A percentile compares a stretch with the other conserved stretches of the same genome.
Conservation (phyloP, 2,329 filamentous ascomycete species). For the Nemania bipapillata region DNA sequence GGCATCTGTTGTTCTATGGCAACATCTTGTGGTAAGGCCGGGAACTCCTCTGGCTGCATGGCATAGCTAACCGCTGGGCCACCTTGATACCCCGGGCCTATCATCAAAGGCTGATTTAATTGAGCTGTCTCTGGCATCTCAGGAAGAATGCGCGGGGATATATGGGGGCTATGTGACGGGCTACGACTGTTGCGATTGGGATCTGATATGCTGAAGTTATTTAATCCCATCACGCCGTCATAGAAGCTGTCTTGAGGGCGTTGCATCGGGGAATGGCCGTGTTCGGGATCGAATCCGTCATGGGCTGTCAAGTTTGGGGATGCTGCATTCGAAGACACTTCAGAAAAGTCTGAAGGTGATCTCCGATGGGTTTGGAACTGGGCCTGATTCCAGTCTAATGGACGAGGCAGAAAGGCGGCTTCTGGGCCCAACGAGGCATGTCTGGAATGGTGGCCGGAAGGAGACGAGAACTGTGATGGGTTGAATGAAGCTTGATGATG, state of each 20-base stretch:
- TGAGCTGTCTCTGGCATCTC: constrained; percentile 65
- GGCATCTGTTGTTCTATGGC: constrained; percentile 72
- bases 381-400: constrained; percentile 65
- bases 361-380: constrained; percentile 85
- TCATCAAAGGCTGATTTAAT: constrained; percentile 58
- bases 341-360: constrained; percentile 89
- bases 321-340: constrained; percentile 84
- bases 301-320: constrained; percentile 83
- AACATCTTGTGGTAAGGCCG: constrained; percentile 60
- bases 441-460: constrained; percentile 62
- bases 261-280: constrained; percentile 82
- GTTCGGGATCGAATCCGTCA: constrained; percentile 81
- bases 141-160: constrained; percentile 70
- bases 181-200: constrained; percentile 76
- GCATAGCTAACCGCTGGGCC: constrained; percentile 59
- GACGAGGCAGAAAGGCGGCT: constrained; percentile 65
- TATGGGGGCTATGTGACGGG: constrained; percentile 78
- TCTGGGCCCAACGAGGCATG: constrained; percentile 68
- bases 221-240: constrained; percentile 80
- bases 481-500: constrained; percentile 69
- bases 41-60: constrained; percentile 62
- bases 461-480: constrained; percentile 66
- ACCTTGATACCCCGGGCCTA: constrained; percentile 57
- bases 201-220: constrained; percentile 82
- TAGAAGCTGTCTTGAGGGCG: constrained; percentile 78